Evolutionary conservation across 2,329 filamentous ascomycete genomes (phyloP), one percentile per base, ranked within the genome.

Genomic region (Bipolaris sorokiniana): DNA sequence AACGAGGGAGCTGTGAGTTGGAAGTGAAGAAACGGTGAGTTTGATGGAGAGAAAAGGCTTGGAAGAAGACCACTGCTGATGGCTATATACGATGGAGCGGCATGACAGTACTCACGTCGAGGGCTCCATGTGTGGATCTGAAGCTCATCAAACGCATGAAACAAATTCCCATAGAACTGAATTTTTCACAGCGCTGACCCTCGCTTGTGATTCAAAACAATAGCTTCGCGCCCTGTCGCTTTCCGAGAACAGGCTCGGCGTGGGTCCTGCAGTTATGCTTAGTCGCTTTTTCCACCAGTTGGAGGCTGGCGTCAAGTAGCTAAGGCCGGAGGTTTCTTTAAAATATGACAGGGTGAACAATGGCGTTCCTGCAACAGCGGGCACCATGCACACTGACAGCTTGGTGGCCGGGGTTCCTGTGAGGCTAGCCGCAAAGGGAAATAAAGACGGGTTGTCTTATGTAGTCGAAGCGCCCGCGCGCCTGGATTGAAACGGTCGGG

Each of bases 121-220:
- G 52, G 47, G 48, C 56, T 50, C 41, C 15, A 40, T 40, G 64
- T 72, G 70, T 74, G 71, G 72, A 60, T 52, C 72, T 56, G 57
- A 46, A 18, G 26, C 61, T 73, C 69, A 75, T 75, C 66, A 73
- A 74, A 74, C 64, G 66, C 69, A 65, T 66, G 72, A 75, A 75
- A 75, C 72, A 51, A 52, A 42, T 46, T 41, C 46, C 59, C 60
- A 52, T 54, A 56, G 57, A 34, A 52, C 48, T 61, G 49, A 66
- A 61, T 59, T 62, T 63, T 58, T 23, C 55, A 63, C 69, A 61
- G 59, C 51, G 59, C 56, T 65, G 61, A 58, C 53, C 58, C 50
- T 55, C 46, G 54, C 59, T 66, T 57, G 59, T 51, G 61, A 52
- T 58, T 58, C 67, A 59, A 40, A 58, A n/a, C 44, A 48, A 54